These are phyloP conservation scores for Astraeus odoratus DNA, from an alignment of 768 basidiomycete species.

Conservation along the genomic window DNA sequence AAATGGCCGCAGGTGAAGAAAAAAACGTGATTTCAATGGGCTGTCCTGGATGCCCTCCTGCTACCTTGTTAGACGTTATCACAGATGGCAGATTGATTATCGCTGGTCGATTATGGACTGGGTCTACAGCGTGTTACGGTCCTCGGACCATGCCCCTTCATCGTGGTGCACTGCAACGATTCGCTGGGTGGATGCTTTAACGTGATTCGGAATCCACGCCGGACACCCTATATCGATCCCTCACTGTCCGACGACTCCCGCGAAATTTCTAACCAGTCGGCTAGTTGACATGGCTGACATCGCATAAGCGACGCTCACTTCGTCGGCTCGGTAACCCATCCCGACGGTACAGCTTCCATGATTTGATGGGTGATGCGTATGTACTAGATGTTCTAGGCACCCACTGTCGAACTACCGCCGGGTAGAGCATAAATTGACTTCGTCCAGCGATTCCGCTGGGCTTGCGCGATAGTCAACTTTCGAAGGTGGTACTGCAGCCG, in stretches of 20 bases:
- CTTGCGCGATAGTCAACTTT: background rate
- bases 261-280: background rate
- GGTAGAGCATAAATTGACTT: background rate
- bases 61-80: background rate
- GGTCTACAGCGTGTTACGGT: background rate
- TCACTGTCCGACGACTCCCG: background rate
- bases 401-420: background rate
- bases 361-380: background rate
- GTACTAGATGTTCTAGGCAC: background rate
- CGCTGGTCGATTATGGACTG: background rate
- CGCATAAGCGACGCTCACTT: too few relatives aligned
- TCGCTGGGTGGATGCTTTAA: background rate
- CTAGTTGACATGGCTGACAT: background rate
- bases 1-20: background rate
- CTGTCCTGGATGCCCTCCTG: background rate
- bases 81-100: constrained; percentile 4
- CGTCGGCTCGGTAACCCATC: background rate
- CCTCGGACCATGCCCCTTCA: background rate
- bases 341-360: background rate
- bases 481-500: too few relatives aligned
- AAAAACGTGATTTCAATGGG: constrained; percentile 2
- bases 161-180: background rate
- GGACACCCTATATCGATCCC: background rate
- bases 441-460: background rate
- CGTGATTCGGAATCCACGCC: background rate